Conservation (phyloP, 768 basidiomycete genomes). For the Daedaleopsis nitida region DNA sequence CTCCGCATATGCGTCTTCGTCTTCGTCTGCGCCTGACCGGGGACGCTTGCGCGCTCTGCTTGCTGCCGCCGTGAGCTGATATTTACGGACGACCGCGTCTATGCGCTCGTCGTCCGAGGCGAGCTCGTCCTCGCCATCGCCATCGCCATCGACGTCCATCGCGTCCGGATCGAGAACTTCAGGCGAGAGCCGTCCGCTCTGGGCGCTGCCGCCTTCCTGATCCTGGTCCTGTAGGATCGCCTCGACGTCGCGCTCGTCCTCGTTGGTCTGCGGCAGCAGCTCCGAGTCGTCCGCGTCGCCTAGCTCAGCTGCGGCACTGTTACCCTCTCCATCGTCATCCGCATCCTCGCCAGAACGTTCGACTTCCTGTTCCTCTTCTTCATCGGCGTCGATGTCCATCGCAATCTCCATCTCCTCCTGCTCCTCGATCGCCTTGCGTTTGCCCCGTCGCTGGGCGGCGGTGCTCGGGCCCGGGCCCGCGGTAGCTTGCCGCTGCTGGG, state of each 20-base stretch:
- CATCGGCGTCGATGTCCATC: background rate
- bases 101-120: conserved; percentile 23
- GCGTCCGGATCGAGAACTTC: background rate
- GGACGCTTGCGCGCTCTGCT: background rate
- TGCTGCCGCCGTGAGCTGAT: background rate
- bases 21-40: background rate
- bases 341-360: background rate
- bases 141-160: conserved; percentile 21
- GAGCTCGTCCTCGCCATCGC: too few species aligned
- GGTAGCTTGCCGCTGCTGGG: conserved; percentile 1
- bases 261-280: background rate
- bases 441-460: background rate
- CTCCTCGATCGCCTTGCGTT: background rate
- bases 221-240: conserved; percentile 1
- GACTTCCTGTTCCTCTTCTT: background rate
- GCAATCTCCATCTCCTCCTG: background rate
- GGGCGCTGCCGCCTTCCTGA: background rate
- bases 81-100: background rate
- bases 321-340: background rate
- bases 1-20: too few species aligned
- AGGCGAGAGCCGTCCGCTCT: background rate
- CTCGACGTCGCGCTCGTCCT: conserved; percentile 21
- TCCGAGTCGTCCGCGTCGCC: background rate
- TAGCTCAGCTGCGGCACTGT: too few species aligned
- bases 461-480: background rate